Evolutionary conservation across 169 alveolate species (phyloP).

Genomic region (Besnoitia besnoiti): DNA sequence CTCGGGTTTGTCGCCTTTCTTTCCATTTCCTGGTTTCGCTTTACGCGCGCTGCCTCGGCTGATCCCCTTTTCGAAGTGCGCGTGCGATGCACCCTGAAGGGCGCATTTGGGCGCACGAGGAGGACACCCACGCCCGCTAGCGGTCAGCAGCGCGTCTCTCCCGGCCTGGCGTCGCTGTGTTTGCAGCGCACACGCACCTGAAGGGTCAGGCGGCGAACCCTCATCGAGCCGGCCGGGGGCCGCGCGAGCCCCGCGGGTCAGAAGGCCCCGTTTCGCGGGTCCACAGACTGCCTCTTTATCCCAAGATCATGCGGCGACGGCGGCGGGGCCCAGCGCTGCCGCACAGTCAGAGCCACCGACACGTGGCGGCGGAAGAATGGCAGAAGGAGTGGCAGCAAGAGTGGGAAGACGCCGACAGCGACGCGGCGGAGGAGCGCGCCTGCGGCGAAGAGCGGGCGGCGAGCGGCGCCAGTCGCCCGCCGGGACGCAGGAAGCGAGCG

Average conservation of each 20-base stretch:
- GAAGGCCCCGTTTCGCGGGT: background rate
- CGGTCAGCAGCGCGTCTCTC: no score
- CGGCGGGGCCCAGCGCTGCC: background rate
- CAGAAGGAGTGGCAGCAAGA: background rate
- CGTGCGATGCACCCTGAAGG: no score
- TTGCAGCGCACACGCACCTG: background rate
- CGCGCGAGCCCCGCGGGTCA: background rate
- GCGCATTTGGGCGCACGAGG: no score
- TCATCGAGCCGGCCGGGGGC: constrained; percentile 7
- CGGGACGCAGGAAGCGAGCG: no score
- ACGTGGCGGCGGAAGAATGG: background rate
- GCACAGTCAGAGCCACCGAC: background rate
- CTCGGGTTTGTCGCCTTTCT: no score
- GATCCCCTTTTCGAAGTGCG: no score
- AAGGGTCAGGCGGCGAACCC: background rate
- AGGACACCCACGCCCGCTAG: no score
- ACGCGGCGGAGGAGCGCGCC: background rate
- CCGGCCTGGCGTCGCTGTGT: no score
- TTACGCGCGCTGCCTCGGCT: no score
- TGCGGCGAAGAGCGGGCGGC: background rate
- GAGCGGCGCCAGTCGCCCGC: no score
- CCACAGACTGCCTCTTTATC: constrained; percentile 6
- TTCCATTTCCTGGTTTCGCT: no score
- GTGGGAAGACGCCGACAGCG: constrained; percentile 19
- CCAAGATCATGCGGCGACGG: background rate